Percentiles rank a stretch among this genome's conserved stretches.
Evolutionary conservation across 306 rosid species (phyloP).

Genomic region (Sechiopsis laciniata): DNA sequence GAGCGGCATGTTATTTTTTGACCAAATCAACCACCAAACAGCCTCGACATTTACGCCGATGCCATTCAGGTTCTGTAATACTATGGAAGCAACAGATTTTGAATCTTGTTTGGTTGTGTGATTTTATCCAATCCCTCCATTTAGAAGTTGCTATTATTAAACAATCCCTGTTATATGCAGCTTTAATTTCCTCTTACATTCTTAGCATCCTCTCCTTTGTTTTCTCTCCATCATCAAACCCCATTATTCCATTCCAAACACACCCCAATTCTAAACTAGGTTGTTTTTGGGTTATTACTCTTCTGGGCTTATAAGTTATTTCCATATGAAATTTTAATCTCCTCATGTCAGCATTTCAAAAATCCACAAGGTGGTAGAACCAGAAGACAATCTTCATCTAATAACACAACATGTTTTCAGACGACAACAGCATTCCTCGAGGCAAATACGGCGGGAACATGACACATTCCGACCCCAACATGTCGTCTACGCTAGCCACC

Average conservation of each 20-base stretch:
- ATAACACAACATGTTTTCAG: conserved; percentile 10
- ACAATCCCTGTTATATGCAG: not conserved
- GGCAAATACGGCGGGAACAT: conserved; percentile 21
- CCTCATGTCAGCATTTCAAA: conserved; percentile 3
- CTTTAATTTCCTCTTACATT: not conserved
- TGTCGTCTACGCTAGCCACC: not conserved
- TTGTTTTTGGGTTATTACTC: not conserved
- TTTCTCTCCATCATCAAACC: conserved; percentile 7
- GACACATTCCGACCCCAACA: conserved; percentile 25
- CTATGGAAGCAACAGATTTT: too few species aligned
- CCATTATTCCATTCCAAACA: not conserved
- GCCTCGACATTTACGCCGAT: not conserved
- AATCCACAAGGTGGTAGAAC: not conserved
- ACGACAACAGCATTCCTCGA: conserved; percentile 21
- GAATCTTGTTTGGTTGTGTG: not conserved
- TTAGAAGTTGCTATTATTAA: not conserved
- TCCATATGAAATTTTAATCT: not conserved
- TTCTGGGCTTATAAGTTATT: conserved; percentile 7
- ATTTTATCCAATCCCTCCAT: not conserved
- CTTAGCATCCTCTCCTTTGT: conserved; percentile 9
- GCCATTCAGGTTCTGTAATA: not conserved
- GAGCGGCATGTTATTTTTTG: not conserved
- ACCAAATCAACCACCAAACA: not conserved
- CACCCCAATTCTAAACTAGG: conserved; percentile 15
- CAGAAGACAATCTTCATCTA: too few species aligned